phyloP scores from a whole-genome alignment of 305 asterid genomes.

The Caryopteris hybrid region DNA sequence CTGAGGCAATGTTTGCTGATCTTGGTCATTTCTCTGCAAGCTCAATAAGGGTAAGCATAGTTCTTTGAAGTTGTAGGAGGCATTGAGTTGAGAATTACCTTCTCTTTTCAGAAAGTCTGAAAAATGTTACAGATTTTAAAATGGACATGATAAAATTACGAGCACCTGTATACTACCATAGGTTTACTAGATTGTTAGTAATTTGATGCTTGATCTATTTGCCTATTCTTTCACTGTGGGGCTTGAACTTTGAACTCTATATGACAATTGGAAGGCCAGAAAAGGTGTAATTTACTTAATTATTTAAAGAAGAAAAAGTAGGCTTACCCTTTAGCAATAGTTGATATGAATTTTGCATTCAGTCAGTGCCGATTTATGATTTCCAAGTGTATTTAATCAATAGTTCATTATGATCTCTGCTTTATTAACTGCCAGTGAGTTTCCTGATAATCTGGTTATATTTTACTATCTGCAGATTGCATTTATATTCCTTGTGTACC shows the following conservation, averaged over 20 bases:
- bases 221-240: too few species aligned
- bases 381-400: background rate
- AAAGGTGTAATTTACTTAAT: slow-evolving; percentile 3
- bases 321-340: background rate
- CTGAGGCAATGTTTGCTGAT: slow-evolving; percentile 67
- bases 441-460: slow-evolving; percentile 15
- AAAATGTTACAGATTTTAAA: slow-evolving; percentile 3
- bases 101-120: slow-evolving; percentile 1
- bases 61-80: slow-evolving; percentile 16
- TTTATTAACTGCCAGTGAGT: background rate
- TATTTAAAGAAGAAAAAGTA: background rate
- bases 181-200: slow-evolving; percentile 9
- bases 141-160: background rate
- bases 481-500: slow-evolving; percentile 70
- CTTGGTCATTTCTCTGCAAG: slow-evolving; percentile 56
- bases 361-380: background rate
- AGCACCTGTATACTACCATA: background rate
- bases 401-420: background rate
- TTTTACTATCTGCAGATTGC: slow-evolving; percentile 67
- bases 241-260: background rate
- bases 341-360: background rate
- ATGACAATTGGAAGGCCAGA: background rate
- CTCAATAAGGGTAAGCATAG: slow-evolving; percentile 43
- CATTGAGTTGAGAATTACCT: background rate
- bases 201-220: too few species aligned